Evolutionary conservation across 2,329 filamentous ascomycete genomes (phyloP), one percentile per base, ranked within the genome.

Genomic region (Trichoderma sp.): DNA sequence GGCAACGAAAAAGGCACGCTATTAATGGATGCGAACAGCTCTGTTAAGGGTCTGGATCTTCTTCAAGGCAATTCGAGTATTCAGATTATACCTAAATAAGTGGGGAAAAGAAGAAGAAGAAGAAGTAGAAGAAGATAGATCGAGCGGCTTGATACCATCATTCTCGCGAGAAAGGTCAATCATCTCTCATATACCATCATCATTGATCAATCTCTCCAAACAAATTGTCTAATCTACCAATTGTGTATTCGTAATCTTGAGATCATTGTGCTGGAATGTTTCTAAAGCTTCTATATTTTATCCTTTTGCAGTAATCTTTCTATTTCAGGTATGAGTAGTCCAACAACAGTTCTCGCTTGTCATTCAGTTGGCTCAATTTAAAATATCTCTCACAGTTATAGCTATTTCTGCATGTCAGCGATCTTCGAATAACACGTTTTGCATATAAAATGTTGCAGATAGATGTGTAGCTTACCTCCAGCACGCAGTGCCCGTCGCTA

Each of bases 331-430:
- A 62, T 39, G 64, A 67, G 17, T 61, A 47, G 9, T 68, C 63
- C 50, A 75, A 70, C 9, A 74, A 64, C n/a, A 74, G 28, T 34
- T 74, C 71, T 39, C 68, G 72, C 61, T 77, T 66, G 2, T 72
- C 28, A 71, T 61, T 71, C 64, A 73, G 2, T 47, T 73, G 26
- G 67, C 67, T 53, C 13, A 63, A 11, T 15, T 63, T 63, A 30
- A 71, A 68, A 57, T 71, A 71, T 28, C 70, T 68, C 43, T 71
- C 70, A n/a, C 70, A 71, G 12, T 61, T 23, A 30, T 71, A 71
- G 36, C 70, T 68, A 43, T 26, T 7, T 43, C 23, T 26, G 23
- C 7, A 28, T 28, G 13, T 70, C 23, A 66, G 63, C 13, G 13
- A 53, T 32, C 17, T 11, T n/a, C n/a, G n/a, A n/a, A n/a, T n/a